Conservation (phyloP, 805 yeast species). For the Yamadazyma kitorensis region DNA sequence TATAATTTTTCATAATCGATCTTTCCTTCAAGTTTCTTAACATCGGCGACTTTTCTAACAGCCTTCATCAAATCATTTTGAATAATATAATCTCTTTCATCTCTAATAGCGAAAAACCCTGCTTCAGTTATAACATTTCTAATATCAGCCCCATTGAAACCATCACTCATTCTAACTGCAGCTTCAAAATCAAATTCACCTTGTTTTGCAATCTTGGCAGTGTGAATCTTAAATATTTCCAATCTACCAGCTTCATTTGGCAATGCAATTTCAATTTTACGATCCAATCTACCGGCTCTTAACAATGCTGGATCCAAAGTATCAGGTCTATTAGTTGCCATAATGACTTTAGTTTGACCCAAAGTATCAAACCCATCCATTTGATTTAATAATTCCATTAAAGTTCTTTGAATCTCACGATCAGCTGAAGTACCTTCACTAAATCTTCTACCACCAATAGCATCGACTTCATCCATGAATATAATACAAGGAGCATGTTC, state of each 20-base stretch:
- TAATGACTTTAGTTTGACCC: conserved; percentile 95
- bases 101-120: conserved; percentile 96
- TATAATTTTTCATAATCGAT: conserved; percentile 91
- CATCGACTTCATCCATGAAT: conserved; percentile 98
- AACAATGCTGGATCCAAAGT: conserved; percentile 95
- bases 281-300: conserved; percentile 96
- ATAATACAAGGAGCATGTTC: conserved; percentile 98
- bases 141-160: conserved; percentile 98
- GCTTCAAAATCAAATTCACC: conserved; percentile 98
- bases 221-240: conserved; percentile 91
- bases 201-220: conserved; percentile 76
- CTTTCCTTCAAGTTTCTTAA: conserved; percentile 95
- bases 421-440: conserved; percentile 98
- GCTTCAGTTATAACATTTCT: conserved; percentile 98
- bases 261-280: conserved; percentile 91
- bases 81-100: conserved; percentile 90
- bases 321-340: conserved; percentile 99
- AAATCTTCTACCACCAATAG: conserved; percentile 97
- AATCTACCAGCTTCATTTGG: conserved; percentile 96
- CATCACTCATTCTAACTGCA: conserved; percentile 97
- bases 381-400: conserved; percentile 95
- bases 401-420: conserved; percentile 95
- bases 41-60: conserved; percentile 94
- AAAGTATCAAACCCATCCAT: conserved; percentile 98
- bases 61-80: conserved; percentile 98